Evolutionary conservation across 768 basidiomycete species (phyloP), one percentile per base, ranked within the genome.

Genomic region (Collybiopsis luxurians): DNA sequence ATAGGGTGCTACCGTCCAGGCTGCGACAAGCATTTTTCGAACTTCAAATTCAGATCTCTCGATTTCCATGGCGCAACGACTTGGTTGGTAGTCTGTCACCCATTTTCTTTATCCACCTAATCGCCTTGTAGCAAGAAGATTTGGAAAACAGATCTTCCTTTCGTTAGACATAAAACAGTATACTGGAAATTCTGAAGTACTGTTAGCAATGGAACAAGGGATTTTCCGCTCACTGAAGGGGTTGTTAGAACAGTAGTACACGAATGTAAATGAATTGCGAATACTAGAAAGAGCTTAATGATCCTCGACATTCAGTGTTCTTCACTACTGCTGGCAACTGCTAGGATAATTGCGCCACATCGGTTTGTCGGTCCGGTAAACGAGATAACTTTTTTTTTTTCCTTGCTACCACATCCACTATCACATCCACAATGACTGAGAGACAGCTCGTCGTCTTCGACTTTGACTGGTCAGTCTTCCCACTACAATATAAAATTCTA

Each of bases 371-470:
- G n/a, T n/a, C n/a, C n/a, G n/a, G n/a, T n/a, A n/a, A n/a, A n/a
- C n/a, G n/a, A n/a, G n/a, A n/a, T n/a, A n/a, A n/a, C n/a, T n/a
- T n/a, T n/a, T n/a, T 42, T 42, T 42, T 21, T 21, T 9, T n/a
- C 47, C 9, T 48, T 48, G 31, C 31, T 27, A 28, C 9, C 47
- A 21, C 19, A 13, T 43, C 42, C 10, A 17, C n/a, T 19, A 27
- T 19, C 23, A 7, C 44, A 23, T 12, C 21, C 24, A 39, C 36
- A 27, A 54, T 54, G 53, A 40, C 42, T 3, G 53, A 44, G 36
- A 79, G 75, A 59, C 91, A 95, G 66, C 86, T 98, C 50, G 77
- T 98, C 57, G 86, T 98, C 13, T 98, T 90, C 63, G 96, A 99
- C 71, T 99, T 98, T 74, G 96, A 99, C 80, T 98, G 95, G 96